phyloP scores from a whole-genome alignment of 2,329 filamentous ascomycete genomes.

The Berkeleyomyces basicola region DNA sequence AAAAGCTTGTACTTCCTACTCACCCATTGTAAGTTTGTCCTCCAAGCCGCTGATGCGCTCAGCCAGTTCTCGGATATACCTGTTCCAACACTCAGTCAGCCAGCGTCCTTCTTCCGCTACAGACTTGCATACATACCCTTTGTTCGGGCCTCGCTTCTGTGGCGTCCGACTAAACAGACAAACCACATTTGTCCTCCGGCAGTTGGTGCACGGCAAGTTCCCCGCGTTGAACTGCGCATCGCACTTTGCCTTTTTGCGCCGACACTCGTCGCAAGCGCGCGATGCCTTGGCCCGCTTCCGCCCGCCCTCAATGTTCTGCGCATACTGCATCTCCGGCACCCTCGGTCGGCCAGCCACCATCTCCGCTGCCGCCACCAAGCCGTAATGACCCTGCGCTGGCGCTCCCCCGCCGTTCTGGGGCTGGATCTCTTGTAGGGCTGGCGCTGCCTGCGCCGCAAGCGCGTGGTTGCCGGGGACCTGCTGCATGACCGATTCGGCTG shows the following conservation, averaged over 20 bases:
- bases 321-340: constrained; percentile 15
- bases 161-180: constrained; percentile 79
- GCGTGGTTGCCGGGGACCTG: background rate
- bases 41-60: constrained; percentile 73
- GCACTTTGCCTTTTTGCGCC: constrained; percentile 80
- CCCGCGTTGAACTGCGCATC: constrained; percentile 62
- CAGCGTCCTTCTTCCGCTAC: background rate
- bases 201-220: constrained; percentile 64
- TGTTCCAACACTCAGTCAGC: constrained; percentile 22
- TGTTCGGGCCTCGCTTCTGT: constrained; percentile 77
- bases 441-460: background rate
- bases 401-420: constrained; percentile 22
- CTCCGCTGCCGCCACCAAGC: constrained; percentile 16
- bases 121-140: constrained; percentile 41
- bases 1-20: background rate
- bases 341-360: constrained; percentile 7
- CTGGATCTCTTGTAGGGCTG: constrained; percentile 28
- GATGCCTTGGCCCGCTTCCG: constrained; percentile 75
- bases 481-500: background rate
- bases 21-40: constrained; percentile 44
- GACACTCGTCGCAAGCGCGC: constrained; percentile 74
- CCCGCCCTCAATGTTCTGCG: constrained; percentile 29
- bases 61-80: constrained; percentile 82
- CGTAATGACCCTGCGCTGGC: background rate
- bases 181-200: constrained; percentile 54